These are phyloP conservation scores for Botrytis fragariae DNA, from an alignment of 2,329 filamentous ascomycete species.

Conservation along the genomic window DNA sequence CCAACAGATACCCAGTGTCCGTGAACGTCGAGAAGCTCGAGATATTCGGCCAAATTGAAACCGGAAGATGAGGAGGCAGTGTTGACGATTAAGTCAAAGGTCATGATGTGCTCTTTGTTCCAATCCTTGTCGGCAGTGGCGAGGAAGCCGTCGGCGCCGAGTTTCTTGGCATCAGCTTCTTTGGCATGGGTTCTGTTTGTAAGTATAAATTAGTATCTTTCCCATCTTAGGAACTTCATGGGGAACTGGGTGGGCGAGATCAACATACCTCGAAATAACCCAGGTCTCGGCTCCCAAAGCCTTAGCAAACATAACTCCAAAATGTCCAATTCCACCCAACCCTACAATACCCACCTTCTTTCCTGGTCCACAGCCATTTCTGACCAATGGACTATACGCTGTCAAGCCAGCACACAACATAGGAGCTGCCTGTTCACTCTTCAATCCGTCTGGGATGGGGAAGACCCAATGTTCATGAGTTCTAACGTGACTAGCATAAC, in stretches of 20 bases:
- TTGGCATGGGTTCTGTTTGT: slow-evolving; percentile 49
- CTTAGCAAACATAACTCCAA: slow-evolving; percentile 67
- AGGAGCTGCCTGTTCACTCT: slow-evolving; percentile 63
- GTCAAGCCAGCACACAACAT: slow-evolving; percentile 87
- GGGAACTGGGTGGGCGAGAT: neutral
- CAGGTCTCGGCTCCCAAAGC: slow-evolving; percentile 62
- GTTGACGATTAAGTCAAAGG: slow-evolving; percentile 76
- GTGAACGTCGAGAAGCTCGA: slow-evolving; percentile 77
- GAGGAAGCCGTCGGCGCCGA: slow-evolving; percentile 61
- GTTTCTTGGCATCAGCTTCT: slow-evolving; percentile 55
- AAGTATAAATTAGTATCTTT: neutral
- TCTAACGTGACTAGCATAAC: slow-evolving; percentile 66
- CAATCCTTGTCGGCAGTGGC: slow-evolving; percentile 57
- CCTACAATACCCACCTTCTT: slow-evolving; percentile 77
- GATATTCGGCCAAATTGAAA: slow-evolving; percentile 69
- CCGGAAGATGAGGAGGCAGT: slow-evolving; percentile 65
- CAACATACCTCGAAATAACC: slow-evolving; percentile 53
- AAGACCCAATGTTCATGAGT: slow-evolving; percentile 71
- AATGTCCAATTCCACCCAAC: slow-evolving; percentile 70
- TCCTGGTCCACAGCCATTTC: slow-evolving; percentile 71
- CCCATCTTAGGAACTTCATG: neutral
- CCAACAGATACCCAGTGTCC: slow-evolving; percentile 78
- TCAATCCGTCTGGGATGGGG: slow-evolving; percentile 72
- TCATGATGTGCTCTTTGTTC: slow-evolving; percentile 56
- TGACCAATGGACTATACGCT: slow-evolving; percentile 72